These are phyloP conservation scores for Pisolithus thermaeus DNA, from an alignment of 1,284 basidiomycete genomes.

Conservation along the genomic window DNA sequence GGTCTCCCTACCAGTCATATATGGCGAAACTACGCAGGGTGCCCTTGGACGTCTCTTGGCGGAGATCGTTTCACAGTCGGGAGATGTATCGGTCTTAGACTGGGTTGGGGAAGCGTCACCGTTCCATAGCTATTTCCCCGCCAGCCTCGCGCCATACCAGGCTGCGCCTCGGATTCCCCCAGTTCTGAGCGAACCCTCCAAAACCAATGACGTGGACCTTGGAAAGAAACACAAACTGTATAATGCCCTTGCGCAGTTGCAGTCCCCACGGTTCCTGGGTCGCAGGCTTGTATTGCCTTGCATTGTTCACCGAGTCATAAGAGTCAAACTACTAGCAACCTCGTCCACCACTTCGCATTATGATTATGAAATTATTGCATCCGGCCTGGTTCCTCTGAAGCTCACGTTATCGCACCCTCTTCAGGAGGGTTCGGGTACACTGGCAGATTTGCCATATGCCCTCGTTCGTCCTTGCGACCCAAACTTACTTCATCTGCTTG, in stretches of 20 bases:
- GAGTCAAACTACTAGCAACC: neutral
- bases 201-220: neutral
- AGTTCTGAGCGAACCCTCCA: neutral
- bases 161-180: neutral
- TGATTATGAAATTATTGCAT: neutral
- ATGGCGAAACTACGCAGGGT: neutral
- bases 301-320: neutral
- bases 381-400: neutral
- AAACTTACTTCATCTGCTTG: neutral
- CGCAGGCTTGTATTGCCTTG: neutral
- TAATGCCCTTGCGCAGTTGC: neutral
- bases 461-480: neutral
- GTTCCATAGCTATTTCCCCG: constrained; percentile 1
- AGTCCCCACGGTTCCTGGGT: neutral
- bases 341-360: neutral
- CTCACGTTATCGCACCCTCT: neutral
- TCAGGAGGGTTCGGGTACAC: neutral
- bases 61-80: no score
- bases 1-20: neutral
- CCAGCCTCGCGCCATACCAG: neutral
- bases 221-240: neutral
- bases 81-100: no score
- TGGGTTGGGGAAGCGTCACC: neutral
- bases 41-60: neutral
- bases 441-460: neutral